A percentile compares a stretch with the other conserved stretches of the same genome.
Evolutionary conservation across 441 rosid species (phyloP).

Genomic region (Biscutella laevigata): DNA sequence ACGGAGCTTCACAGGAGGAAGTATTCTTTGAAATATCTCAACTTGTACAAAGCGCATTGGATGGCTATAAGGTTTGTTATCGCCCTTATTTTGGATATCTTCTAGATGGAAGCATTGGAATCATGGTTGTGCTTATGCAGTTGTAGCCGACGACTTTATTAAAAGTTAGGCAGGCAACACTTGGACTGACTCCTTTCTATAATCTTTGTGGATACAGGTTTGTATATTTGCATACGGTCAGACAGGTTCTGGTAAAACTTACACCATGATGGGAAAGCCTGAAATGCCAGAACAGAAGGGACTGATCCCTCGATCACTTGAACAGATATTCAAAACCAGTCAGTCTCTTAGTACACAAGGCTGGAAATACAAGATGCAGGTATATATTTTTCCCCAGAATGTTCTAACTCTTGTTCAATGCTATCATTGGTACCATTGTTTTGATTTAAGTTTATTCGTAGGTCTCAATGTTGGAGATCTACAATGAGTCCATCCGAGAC

Average conservation of each 20-base stretch:
- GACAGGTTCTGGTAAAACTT: slow-evolving; percentile 96
- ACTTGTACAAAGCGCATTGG: slow-evolving; percentile 89
- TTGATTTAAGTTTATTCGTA: slow-evolving; percentile 17
- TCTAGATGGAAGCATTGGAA: background rate
- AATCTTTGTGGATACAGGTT: slow-evolving; percentile 43
- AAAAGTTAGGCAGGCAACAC: background rate
- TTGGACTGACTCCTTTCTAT: background rate
- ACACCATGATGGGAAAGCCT: slow-evolving; percentile 97
- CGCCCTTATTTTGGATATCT: slow-evolving; percentile 10
- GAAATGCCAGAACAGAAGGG: slow-evolving; percentile 66
- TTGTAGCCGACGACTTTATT: background rate
- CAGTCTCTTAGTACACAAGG: slow-evolving; percentile 74
- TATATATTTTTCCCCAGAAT: slow-evolving; percentile 10
- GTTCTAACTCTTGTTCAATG: background rate
- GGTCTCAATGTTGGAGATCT: slow-evolving; percentile 97
- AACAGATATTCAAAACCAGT: slow-evolving; percentile 74
- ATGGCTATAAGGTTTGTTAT: slow-evolving; percentile 81
- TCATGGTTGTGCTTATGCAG: background rate
- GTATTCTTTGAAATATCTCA: slow-evolving; percentile 94
- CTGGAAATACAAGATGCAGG: slow-evolving; percentile 97
- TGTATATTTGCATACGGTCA: slow-evolving; percentile 98
- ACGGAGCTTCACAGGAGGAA: slow-evolving; percentile 78
- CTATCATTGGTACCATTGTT: background rate
- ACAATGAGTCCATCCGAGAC: slow-evolving; percentile 87
- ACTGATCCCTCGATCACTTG: slow-evolving; percentile 81